phyloP scores from a whole-genome alignment of 2,329 filamentous ascomycete species.

The Coniochaeta sp. region DNA sequence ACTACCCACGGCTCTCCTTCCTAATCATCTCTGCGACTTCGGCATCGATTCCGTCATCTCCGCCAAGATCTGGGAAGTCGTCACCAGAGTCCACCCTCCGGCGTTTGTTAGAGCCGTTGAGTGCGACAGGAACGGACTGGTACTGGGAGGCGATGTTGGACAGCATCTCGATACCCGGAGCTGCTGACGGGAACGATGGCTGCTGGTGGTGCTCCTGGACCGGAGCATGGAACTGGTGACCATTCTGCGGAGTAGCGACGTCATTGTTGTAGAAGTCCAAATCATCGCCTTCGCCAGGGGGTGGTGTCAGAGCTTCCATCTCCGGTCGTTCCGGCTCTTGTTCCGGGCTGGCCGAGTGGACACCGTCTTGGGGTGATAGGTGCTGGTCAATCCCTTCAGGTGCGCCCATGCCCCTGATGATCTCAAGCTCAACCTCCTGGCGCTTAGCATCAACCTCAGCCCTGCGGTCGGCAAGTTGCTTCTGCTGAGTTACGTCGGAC shows the following conservation, averaged over 20 bases:
- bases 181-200: conserved; percentile 13
- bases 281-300: conserved; percentile 42
- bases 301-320: conserved; percentile 80
- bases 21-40: conserved; percentile 50
- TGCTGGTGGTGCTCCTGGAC: conserved; percentile 13
- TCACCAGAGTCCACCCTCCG: conserved; percentile 43
- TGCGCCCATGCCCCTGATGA: conserved; percentile 68
- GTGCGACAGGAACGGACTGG: conserved; percentile 39
- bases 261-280: conserved; percentile 14
- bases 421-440: conserved; percentile 81
- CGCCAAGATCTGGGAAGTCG: conserved; percentile 47
- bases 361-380: conserved; percentile 22
- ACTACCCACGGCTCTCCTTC: conserved; percentile 21
- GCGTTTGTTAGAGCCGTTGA: conserved; percentile 50
- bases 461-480: conserved; percentile 59
- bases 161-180: conserved; percentile 31
- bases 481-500: conserved; percentile 60
- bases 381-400: conserved; percentile 36
- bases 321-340: conserved; percentile 65
- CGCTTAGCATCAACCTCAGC: conserved; percentile 73
- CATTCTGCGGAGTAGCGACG: conserved; percentile 4
- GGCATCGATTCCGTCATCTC: conserved; percentile 47
- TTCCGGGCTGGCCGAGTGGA: conserved; percentile 35
- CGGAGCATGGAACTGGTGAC: conserved; percentile 8
- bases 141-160: conserved; percentile 34